Evolutionary conservation across 139 green algal species (phyloP).

Genomic region (Chlorella sp.): DNA sequence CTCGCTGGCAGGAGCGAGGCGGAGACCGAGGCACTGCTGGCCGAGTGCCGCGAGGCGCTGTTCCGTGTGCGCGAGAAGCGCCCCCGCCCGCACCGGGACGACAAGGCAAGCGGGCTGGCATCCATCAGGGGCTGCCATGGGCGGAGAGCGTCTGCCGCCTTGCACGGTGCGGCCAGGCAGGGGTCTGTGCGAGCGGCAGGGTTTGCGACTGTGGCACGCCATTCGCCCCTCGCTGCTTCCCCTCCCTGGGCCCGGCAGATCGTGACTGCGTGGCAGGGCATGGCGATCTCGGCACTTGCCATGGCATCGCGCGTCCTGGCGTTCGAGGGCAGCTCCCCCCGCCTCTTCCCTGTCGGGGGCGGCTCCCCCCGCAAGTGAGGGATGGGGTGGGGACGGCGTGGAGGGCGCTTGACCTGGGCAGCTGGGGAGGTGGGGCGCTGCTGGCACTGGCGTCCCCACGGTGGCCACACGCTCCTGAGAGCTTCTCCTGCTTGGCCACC

Average conservation of each 20-base stretch:
- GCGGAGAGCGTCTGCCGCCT: too few relatives aligned
- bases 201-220: too few relatives aligned
- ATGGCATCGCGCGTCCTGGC: conserved; percentile 62
- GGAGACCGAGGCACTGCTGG: conserved; percentile 51
- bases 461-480: too few relatives aligned
- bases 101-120: conserved; percentile 78
- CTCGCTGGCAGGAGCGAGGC: conserved; percentile 31
- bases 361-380: conserved; percentile 44
- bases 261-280: conserved; percentile 92
- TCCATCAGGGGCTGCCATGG: too few relatives aligned
- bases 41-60: conserved; percentile 55
- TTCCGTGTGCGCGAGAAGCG: conserved; percentile 49
- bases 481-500: too few relatives aligned
- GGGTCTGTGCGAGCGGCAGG: too few relatives aligned
- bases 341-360: conserved; percentile 77
- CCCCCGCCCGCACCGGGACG: conserved; percentile 76
- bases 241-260: conserved; percentile 53
- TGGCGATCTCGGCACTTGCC: conserved; percentile 79
- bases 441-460: too few relatives aligned
- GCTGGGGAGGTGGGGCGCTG: too few relatives aligned
- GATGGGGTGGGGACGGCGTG: too few relatives aligned
- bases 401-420: too few relatives aligned
- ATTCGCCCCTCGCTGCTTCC: too few relatives aligned
- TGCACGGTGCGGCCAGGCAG: too few relatives aligned
- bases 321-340: conserved; percentile 41